These are phyloP conservation scores for Leptodontidium sp. DNA, from an alignment of 2,329 filamentous ascomycete genomes.

Conservation along the genomic window DNA sequence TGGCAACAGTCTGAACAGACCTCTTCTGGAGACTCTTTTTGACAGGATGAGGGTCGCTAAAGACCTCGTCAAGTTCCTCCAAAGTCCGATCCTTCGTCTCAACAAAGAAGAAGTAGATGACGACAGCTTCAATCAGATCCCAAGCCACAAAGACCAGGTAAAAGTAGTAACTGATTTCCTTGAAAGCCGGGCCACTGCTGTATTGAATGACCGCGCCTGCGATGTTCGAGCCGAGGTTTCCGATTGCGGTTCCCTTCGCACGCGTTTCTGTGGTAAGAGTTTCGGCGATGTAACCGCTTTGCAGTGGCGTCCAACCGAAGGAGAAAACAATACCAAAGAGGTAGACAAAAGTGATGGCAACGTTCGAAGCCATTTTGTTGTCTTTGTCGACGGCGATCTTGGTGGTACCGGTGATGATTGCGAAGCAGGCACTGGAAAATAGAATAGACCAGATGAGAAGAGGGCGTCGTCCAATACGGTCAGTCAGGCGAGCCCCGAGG, in stretches of 20 bases:
- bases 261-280: conserved; percentile 55
- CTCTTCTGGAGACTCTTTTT: conserved; percentile 48
- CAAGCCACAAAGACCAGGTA: conserved; percentile 46
- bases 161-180: conserved; percentile 49
- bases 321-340: conserved; percentile 61
- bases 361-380: conserved; percentile 32
- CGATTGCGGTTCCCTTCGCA: conserved; percentile 52
- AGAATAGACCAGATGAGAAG: conserved; percentile 41
- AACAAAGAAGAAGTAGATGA: conserved; percentile 60
- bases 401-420: conserved; percentile 55
- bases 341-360: conserved; percentile 57
- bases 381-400: conserved; percentile 23
- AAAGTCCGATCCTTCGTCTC: conserved; percentile 64
- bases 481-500: conserved; percentile 36
- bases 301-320: conserved; percentile 59
- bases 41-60: conserved; percentile 58
- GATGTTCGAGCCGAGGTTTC: conserved; percentile 52
- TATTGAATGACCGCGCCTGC: conserved; percentile 50
- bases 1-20: conserved; percentile 54
- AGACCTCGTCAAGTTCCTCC: conserved; percentile 62
- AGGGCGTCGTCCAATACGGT: conserved; percentile 42
- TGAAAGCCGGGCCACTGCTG: conserved; percentile 49
- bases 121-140: conserved; percentile 48
- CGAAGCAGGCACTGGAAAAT: conserved; percentile 37
- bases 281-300: conserved; percentile 59